Base-by-base conservation (phyloP, 2,329 filamentous ascomycete genomes). In the Fusarium citri region DNA sequence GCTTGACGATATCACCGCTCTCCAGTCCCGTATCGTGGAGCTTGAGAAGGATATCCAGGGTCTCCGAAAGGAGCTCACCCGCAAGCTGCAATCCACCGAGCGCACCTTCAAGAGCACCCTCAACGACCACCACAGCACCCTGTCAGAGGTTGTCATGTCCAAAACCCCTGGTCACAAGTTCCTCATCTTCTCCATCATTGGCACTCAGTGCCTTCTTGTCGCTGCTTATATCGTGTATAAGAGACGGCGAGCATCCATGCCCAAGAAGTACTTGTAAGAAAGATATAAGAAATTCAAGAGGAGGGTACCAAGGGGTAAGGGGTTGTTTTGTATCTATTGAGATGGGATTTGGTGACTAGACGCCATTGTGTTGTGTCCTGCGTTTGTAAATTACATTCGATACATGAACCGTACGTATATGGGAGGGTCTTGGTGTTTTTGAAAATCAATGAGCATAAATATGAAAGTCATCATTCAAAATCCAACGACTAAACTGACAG, bases 221-320 rank as follows among this genome's bases (percentile, higher is more conserved):
- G 88, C 81, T 4, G 87, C 85, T 2, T 97, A 94, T 77, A 79
- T 93, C 40, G 78, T 90, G 63, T 97, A 97, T 82, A 97, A 97
- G 87, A 87, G 89, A 74, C 90, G 91, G 76, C 88, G 91, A 81
- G 85, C 88, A 41, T 89, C 85, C 69, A 88, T 89, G 79, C 93
- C 93, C n/a, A 97, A 97, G 86, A 98, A 98, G 83, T 98, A 94
- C 80, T 82, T 97, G 78, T 97, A 84, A 76, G 41, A 41, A 30
- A 8, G 23, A 28, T 14, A 28, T 20, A 26, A 34, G 22, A 16
- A 14, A 40, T 6, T 47, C n/a, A 65, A 72, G 50, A 64, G 55
- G 25, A 43, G 56, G 55, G 28, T 45, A 10, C 26, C 55, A 25
- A 14, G 28, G 43, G 40, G 23, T 15, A 6, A 34, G 41, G 41